These are phyloP conservation scores for Theobroma cacao DNA, from an alignment of 345 rosid species.

Conservation along the genomic window DNA sequence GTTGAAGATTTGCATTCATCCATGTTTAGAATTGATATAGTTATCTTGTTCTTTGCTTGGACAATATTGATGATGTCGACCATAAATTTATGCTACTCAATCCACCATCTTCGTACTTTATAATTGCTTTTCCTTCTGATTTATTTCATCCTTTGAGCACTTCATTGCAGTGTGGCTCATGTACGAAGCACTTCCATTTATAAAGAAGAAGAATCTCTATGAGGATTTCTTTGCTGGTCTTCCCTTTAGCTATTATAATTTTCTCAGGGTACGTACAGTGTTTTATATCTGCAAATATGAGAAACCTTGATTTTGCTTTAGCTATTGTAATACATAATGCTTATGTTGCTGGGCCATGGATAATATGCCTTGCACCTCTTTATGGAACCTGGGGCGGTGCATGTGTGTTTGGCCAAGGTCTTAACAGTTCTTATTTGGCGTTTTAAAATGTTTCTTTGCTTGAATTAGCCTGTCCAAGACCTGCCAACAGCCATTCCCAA, in stretches of 20 bases:
- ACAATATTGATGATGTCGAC: background rate
- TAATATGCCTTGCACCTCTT: background rate
- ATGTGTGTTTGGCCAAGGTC: background rate
- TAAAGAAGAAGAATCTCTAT: constrained; percentile 54
- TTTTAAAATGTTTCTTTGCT: background rate
- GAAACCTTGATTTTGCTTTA: no score
- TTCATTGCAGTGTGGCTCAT: constrained; percentile 62
- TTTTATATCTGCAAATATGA: background rate
- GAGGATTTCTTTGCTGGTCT: constrained; percentile 46
- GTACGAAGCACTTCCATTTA: constrained; percentile 72
- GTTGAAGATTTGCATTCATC: constrained; percentile 19
- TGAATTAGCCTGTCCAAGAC: background rate
- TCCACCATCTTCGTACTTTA: background rate
- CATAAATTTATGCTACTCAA: background rate
- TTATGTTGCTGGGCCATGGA: background rate
- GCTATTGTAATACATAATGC: background rate
- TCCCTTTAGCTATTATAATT: constrained; percentile 59
- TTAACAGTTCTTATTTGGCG: background rate
- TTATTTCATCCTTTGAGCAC: constrained; percentile 11
- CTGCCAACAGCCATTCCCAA: background rate
- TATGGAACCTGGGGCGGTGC: background rate
- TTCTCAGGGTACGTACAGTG: constrained; percentile 48
- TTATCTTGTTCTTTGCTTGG: background rate
- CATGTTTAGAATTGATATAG: background rate
- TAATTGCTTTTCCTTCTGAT: background rate